Evolutionary conservation across 2,329 filamentous ascomycete species (phyloP), one percentile per base, ranked within the genome.

Genomic region (Colletotrichum sansevieriae): DNA sequence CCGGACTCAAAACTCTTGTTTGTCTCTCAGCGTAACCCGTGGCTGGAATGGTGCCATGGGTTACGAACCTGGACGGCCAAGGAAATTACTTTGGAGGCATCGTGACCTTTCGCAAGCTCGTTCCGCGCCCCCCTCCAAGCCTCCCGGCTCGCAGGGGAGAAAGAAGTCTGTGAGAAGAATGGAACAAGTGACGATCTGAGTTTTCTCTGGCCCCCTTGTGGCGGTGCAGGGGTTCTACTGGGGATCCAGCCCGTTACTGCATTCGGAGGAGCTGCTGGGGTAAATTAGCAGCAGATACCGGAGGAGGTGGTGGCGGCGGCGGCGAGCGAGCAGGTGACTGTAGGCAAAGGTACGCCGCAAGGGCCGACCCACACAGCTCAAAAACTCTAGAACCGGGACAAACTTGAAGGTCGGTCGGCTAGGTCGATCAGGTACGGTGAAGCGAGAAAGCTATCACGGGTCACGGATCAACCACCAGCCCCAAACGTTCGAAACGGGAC

Each of bases 91-190:
- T 22, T 20, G 54, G 54, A 54, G 47, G 55, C 62, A 65, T 65
- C 61, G 65, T 68, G 62, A 68, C 62, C 65, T 65, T 39, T 65
- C 61, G 65, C 64, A 54, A 60, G 47, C 65, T 65, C 54, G 33
- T 55, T 39, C 29, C 29, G 29, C 25, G 25, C 25, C 25, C 29
- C 29, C 35, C 37, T 47, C 52, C 12, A 52, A 2, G 29, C n/a
- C 35, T 20, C 39, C 41, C 22, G 39, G 65, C 46, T 37, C 51
- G 35, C 12, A 22, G 46, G 33, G 43, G 22, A 44, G 44, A 2
- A 44, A 13, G 41, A 47, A 52, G 20, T 46, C 58, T 20, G 46
- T 46, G 58, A 46, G 35, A 20, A n/a, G 39, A 37, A 64, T 51
- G 55, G 35, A 29, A 52, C 62, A 68, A 65, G 62, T 56, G 55